A percentile compares a stretch with the other conserved stretches of the same genome.
Conservation (phyloP, 2,329 filamentous ascomycete species). For the Apiospora sp. region DNA sequence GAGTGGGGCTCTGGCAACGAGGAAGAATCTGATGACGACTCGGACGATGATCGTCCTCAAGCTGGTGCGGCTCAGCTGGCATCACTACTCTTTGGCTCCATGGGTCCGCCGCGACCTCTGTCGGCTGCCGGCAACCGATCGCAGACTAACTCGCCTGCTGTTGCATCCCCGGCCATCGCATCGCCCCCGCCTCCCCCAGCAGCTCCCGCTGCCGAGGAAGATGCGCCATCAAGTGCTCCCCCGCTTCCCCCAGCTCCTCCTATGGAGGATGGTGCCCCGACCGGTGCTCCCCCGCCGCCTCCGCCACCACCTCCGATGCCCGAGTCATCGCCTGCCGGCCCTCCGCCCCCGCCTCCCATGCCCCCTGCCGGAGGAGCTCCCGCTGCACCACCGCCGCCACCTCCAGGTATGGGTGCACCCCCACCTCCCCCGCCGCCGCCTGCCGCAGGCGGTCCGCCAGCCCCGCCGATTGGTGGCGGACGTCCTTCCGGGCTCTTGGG, state of each 20-base stretch:
- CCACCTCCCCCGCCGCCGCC: constrained; percentile 55
- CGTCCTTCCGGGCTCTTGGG: constrained; percentile 73
- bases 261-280: constrained; percentile 45
- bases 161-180: constrained; percentile 45
- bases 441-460: constrained; percentile 51
- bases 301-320: constrained; percentile 49
- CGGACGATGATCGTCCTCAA: constrained; percentile 79
- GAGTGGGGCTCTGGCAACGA: constrained; percentile 86
- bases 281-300: constrained; percentile 41
- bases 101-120: constrained; percentile 90
- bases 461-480: constrained; percentile 54
- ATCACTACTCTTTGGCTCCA: constrained; percentile 94
- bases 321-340: constrained; percentile 47
- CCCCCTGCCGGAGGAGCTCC: constrained; percentile 48
- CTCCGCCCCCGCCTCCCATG: constrained; percentile 48
- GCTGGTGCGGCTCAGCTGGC: constrained; percentile 91
- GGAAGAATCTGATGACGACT: constrained; percentile 68
- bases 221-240: constrained; percentile 39
- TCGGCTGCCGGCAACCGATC: constrained; percentile 81
- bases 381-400: constrained; percentile 55
- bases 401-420: constrained; percentile 49
- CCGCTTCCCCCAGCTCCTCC: constrained; percentile 38
- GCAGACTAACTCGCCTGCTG: constrained; percentile 49
- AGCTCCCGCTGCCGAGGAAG: constrained; percentile 39
- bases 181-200: constrained; percentile 34